These are phyloP conservation scores for Nissolia schottii DNA, from an alignment of 306 rosid species.

Conservation along the genomic window DNA sequence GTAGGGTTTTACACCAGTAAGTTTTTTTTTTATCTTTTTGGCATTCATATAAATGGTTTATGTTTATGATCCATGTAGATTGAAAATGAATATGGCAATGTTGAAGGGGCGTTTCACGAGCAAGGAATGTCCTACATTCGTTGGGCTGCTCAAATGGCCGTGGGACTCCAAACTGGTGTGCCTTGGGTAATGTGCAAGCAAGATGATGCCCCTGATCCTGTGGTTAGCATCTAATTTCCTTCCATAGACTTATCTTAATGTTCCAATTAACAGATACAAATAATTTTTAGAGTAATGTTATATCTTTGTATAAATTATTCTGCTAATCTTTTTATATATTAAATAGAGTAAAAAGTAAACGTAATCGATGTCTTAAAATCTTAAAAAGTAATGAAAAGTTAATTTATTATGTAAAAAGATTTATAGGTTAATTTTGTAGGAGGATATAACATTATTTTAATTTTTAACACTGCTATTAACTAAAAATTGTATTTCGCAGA, in stretches of 20 bases:
- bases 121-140: constrained; percentile 60
- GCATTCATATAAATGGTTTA: not conserved
- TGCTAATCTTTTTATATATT: too few relatives aligned
- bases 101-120: constrained; percentile 52
- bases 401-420: too few relatives aligned
- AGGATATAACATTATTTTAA: too few relatives aligned
- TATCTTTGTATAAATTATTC: not conserved
- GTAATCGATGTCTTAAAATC: too few relatives aligned
- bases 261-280: not conserved
- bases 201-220: constrained; percentile 81
- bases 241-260: not conserved
- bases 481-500: constrained; percentile 28
- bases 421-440: too few relatives aligned
- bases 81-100: constrained; percentile 71
- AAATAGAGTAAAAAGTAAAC: too few relatives aligned
- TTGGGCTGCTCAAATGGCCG: constrained; percentile 91
- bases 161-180: constrained; percentile 72
- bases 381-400: too few relatives aligned
- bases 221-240: constrained; percentile 48
- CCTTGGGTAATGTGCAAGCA: constrained; percentile 97
- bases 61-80: constrained; percentile 45
- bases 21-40: too few relatives aligned
- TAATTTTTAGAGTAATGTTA: too few relatives aligned
- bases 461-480: not conserved
- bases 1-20: not conserved